Evolutionary conservation across 2,329 filamentous ascomycete genomes (phyloP).

Genomic region (Phoma sp.): DNA sequence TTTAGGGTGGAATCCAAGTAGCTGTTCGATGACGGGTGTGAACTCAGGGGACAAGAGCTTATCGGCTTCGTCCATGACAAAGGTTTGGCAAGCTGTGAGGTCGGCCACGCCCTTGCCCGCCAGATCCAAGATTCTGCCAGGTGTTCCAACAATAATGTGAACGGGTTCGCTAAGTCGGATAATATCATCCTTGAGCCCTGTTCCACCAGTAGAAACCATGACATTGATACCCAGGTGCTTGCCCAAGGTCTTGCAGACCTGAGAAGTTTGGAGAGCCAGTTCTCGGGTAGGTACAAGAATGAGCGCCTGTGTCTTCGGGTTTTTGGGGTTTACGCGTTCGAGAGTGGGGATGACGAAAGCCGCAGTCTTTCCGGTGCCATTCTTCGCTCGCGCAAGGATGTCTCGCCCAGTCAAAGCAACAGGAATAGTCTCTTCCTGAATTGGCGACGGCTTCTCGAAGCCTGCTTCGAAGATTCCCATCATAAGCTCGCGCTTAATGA

Average conservation of each 20-base stretch:
- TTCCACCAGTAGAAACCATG: slow-evolving; percentile 99
- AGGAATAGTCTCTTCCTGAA: slow-evolving; percentile 98
- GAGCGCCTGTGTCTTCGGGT: slow-evolving; percentile 93
- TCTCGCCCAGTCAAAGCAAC: slow-evolving; percentile 95
- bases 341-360: slow-evolving; percentile 96
- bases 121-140: slow-evolving; percentile 93
- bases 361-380: slow-evolving; percentile 97
- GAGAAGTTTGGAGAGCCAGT: slow-evolving; percentile 95
- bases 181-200: slow-evolving; percentile 94
- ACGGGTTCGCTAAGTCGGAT: slow-evolving; percentile 92
- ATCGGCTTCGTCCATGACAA: slow-evolving; percentile 99
- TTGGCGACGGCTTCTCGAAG: slow-evolving; percentile 97
- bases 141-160: slow-evolving; percentile 97
- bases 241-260: slow-evolving; percentile 97
- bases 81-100: slow-evolving; percentile 93
- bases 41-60: slow-evolving; percentile 97
- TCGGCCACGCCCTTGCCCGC: slow-evolving; percentile 97
- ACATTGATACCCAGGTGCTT: slow-evolving; percentile 98
- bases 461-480: slow-evolving; percentile 99
- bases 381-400: slow-evolving; percentile 95
- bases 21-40: slow-evolving; percentile 95
- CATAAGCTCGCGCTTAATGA: slow-evolving; percentile 90
- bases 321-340: slow-evolving; percentile 95
- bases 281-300: slow-evolving; percentile 97
- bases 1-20: slow-evolving; percentile 93